Evolutionary conservation across 2,329 filamentous ascomycete species (phyloP).

Genomic region (Camillea tinctor): DNA sequence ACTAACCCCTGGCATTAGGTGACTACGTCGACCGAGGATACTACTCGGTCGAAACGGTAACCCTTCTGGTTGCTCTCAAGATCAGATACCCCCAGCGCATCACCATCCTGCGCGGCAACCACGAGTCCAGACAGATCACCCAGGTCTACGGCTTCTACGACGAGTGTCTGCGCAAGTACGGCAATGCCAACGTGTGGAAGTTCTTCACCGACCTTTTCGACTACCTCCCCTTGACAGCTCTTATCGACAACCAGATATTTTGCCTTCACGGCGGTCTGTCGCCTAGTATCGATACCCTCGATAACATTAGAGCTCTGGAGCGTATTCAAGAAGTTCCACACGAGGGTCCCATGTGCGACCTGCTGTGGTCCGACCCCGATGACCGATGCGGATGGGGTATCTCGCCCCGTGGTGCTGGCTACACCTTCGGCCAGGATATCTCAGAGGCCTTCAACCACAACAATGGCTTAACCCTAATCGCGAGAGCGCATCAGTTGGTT

Average conservation of each 20-base stretch:
- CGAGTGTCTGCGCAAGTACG: constrained; percentile 97
- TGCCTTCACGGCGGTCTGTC: constrained; percentile 96
- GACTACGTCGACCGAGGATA: constrained; percentile 99
- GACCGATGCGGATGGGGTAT: constrained; percentile 96
- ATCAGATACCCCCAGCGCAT: constrained; percentile 97
- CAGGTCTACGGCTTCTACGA: constrained; percentile 99
- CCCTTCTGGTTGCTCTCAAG: constrained; percentile 92
- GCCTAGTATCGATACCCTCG: constrained; percentile 91
- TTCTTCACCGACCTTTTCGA: constrained; percentile 99
- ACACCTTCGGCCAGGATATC: constrained; percentile 95
- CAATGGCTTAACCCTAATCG: constrained; percentile 93
- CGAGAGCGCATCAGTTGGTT: constrained; percentile 93
- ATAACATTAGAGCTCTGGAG: constrained; percentile 93
- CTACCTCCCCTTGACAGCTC: constrained; percentile 92
- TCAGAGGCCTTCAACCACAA: constrained; percentile 99
- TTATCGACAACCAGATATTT: constrained; percentile 99
- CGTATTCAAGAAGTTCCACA: constrained; percentile 98
- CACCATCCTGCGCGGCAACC: constrained; percentile 97
- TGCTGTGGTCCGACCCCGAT: constrained; percentile 97
- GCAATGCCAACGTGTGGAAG: constrained; percentile 99
- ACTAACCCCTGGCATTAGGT: constrained; percentile 50
- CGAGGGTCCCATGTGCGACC: constrained; percentile 96
- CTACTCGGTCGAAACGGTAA: constrained; percentile 98
- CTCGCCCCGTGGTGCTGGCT: constrained; percentile 88
- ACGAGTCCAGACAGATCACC: constrained; percentile 98